Conservation (phyloP, 2,329 filamentous ascomycete genomes). For the Daldinia eschscholtzii region DNA sequence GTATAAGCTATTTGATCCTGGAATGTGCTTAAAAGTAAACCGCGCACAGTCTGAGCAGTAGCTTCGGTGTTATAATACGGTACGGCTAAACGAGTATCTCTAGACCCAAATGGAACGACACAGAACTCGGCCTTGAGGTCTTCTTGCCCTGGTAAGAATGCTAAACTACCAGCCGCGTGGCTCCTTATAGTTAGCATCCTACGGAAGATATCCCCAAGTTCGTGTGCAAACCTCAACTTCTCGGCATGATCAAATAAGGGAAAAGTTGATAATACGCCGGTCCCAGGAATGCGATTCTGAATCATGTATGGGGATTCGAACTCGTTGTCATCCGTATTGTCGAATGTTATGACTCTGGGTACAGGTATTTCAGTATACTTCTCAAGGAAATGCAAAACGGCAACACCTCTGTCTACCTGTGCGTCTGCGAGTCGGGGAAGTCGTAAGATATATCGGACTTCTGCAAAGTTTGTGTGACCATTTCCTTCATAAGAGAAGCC, state of each 20-base stretch:
- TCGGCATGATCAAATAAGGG: constrained; percentile 9
- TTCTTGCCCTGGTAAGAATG: not conserved
- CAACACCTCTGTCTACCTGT: constrained; percentile 29
- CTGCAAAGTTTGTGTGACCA: not conserved
- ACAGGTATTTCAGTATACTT: constrained; percentile 32
- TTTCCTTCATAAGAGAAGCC: constrained; percentile 15
- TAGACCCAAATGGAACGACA: constrained; percentile 2
- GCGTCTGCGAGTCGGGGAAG: constrained; percentile 13
- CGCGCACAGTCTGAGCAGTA: not conserved
- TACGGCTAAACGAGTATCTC: not conserved
- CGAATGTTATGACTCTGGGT: constrained; percentile 27
- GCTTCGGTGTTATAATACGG: not conserved
- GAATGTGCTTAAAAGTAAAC: not conserved
- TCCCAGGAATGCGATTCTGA: constrained; percentile 20
- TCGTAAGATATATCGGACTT: constrained; percentile 21
- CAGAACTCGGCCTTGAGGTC: not conserved
- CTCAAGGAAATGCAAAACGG: constrained; percentile 29
- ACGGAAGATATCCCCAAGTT: constrained; percentile 22
- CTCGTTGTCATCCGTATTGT: constrained; percentile 9
- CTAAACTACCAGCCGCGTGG: constrained; percentile 7
- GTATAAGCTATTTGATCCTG: not conserved
- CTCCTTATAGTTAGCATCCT: constrained; percentile 24
- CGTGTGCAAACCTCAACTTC: constrained; percentile 15
- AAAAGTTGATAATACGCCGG: not conserved
- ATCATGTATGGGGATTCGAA: constrained; percentile 24